Evolutionary conservation across 169 alveolate species (phyloP).

Genomic region (Plasmodium falciparum): DNA sequence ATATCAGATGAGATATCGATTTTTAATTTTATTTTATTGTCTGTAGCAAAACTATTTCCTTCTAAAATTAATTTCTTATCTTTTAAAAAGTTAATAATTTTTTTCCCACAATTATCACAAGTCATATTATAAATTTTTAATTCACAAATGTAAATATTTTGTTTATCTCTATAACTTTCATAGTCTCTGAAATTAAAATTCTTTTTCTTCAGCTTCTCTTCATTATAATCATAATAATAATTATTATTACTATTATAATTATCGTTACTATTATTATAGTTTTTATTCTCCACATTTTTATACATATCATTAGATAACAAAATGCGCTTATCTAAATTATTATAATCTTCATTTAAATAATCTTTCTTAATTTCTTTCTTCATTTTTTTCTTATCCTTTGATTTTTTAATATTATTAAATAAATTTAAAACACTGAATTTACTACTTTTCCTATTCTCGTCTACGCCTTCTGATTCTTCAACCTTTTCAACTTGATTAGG

Average conservation of each 20-base stretch:
- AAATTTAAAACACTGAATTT: neutral
- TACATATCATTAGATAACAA: neutral
- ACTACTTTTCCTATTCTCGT: neutral
- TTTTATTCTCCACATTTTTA: neutral
- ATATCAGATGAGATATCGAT: slow-evolving; percentile 19
- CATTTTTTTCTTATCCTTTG: slow-evolving; percentile 4
- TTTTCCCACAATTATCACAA: slow-evolving; percentile 68
- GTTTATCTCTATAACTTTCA: slow-evolving; percentile 42
- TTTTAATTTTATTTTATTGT: slow-evolving; percentile 53
- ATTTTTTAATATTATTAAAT: slow-evolving; percentile 12
- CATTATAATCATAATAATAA: no score
- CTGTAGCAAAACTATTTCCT: slow-evolving; percentile 73
- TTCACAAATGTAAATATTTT: slow-evolving; percentile 41
- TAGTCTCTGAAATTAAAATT: slow-evolving; percentile 20
- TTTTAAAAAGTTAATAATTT: slow-evolving; percentile 65
- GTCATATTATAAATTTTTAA: slow-evolving; percentile 72
- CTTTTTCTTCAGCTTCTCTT: no score
- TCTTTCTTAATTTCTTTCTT: neutral
- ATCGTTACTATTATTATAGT: neutral
- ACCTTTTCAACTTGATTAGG: neutral
- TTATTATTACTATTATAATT: no score
- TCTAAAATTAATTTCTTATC: slow-evolving; percentile 44
- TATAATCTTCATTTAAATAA: slow-evolving; percentile 9
- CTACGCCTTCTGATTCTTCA: neutral
- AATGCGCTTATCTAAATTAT: neutral